Evolutionary conservation across 306 rosid species (phyloP), one percentile per base, ranked within the genome.

Genomic region (Quercus agrifolia): DNA sequence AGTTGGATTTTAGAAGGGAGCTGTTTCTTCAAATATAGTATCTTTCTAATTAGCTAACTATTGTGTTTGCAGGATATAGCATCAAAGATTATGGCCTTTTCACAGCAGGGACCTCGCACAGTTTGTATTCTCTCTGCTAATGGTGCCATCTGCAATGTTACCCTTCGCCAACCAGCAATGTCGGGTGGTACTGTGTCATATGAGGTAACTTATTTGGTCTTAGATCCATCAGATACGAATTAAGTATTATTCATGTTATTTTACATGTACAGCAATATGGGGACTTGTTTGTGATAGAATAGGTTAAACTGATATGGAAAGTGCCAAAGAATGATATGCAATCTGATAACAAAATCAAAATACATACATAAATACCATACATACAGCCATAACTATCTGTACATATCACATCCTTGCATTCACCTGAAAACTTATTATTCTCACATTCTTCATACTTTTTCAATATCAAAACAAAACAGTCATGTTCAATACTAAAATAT

Each of bases 51-150:
- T 27, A 35, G 28, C 41, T 3, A 67, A 25, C 9, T 46, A 74
- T 9, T 56, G 25, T 80, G 74, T 78, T 85, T 90, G 83, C 77
- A 95, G 99, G 98, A 95, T 46, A 78, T 95, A 70, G 87, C 86
- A 30, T 77, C 91, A 4, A 93, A 91, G 77, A 25, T 95, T 69
- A 23, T 78, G 84, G 76, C 89, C 64, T 83, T 89, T 56, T 87
- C 87, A 67, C 86, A 90, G 61, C 90, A 87, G 88, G 97, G 90
- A 69, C 89, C 93, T 4, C 84, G 94, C 23, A 56, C 91, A 2
- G 86, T 91, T 59, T 86, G 86, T 79, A 88, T 91, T 81, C 88
- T 95, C 71, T 87, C 98, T 76, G 98, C 96, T 21, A 74, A 78
- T 70, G 99, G 99, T 79, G 86, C 90, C 9, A 20, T 91, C 63